phyloP scores from a whole-genome alignment of 345 rosid species.

The Gossypioides kirkii region DNA sequence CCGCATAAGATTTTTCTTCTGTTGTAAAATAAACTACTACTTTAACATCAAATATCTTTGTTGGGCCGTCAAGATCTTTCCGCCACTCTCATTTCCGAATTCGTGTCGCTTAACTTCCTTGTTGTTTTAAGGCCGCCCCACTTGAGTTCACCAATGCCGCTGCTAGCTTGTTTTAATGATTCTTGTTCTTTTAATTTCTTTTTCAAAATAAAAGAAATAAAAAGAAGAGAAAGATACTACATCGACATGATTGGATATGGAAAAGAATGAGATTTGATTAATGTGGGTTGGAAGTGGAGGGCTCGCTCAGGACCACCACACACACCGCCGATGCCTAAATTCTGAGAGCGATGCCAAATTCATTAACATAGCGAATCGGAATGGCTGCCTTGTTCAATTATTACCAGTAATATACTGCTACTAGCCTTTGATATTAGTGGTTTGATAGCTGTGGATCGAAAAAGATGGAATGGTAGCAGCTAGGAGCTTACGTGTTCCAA shows the following conservation, averaged over 20 bases:
- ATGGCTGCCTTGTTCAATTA: not conserved
- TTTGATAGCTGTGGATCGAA: not conserved
- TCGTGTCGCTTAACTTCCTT: too few relatives aligned
- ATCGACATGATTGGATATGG: not conserved
- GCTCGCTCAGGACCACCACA: not conserved
- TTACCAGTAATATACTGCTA: not conserved
- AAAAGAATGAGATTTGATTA: not conserved
- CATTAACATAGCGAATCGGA: not conserved
- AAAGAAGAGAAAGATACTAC: not conserved
- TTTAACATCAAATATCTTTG: not conserved
- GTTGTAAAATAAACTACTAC: not conserved
- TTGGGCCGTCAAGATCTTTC: not conserved
- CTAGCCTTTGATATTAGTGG: not conserved
- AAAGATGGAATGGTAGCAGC: too few relatives aligned
- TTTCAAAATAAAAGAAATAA: not conserved
- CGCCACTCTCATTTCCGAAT: not conserved
- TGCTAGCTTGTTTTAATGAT: not conserved
- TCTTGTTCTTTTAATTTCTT: not conserved
- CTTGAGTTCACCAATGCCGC: too few relatives aligned
- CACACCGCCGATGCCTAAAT: not conserved
- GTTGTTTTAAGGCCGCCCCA: too few relatives aligned
- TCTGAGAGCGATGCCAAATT: not conserved
- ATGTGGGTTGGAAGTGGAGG: not conserved
- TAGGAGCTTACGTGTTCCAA: not conserved
- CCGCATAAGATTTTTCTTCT: not conserved